Evolutionary conservation across 176 grass and related monocot species (phyloP).

Genomic region (Tillandsia fasciculata): DNA sequence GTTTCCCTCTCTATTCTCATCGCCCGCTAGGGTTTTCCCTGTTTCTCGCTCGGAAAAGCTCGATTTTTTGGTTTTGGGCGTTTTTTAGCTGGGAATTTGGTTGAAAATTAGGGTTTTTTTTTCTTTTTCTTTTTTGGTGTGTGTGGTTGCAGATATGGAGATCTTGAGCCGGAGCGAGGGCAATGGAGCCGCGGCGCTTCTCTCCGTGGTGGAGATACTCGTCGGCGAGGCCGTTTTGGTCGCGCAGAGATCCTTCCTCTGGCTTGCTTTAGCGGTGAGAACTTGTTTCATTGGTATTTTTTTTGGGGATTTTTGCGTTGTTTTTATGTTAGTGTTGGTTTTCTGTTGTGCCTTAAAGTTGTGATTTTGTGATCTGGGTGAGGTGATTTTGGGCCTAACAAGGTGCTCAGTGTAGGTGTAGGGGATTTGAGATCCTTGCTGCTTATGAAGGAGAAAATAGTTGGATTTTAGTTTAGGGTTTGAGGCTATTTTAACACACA

Average conservation of each 20-base stretch:
- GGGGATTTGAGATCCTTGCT: background rate
- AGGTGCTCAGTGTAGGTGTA: background rate
- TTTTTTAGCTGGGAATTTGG: background rate
- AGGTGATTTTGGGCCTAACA: background rate
- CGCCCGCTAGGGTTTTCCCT: too few species aligned
- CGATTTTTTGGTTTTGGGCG: background rate
- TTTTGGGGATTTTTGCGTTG: background rate
- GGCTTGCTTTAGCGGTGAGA: constrained; percentile 15
- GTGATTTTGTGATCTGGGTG: constrained; percentile 2
- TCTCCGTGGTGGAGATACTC: constrained; percentile 9
- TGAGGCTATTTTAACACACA: too few species aligned
- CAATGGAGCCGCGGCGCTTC: constrained; percentile 4
- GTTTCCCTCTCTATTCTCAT: too few species aligned
- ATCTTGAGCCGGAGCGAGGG: constrained; percentile 13
- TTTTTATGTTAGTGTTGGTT: background rate
- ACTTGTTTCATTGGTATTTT: background rate
- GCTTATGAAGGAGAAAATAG: background rate
- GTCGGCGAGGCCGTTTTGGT: constrained; percentile 20
- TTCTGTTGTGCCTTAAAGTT: background rate
- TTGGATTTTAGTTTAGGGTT: background rate
- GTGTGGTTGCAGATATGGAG: constrained; percentile 17
- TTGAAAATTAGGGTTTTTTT: background rate
- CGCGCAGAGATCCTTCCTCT: constrained; percentile 23
- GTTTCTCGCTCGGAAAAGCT: background rate
- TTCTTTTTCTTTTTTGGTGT: background rate